A percentile compares a stretch with the other conserved stretches of the same genome.
These are phyloP conservation scores for Rhodosporidiobolus odoratus DNA, from an alignment of 768 basidiomycete genomes.

Conservation along the genomic window DNA sequence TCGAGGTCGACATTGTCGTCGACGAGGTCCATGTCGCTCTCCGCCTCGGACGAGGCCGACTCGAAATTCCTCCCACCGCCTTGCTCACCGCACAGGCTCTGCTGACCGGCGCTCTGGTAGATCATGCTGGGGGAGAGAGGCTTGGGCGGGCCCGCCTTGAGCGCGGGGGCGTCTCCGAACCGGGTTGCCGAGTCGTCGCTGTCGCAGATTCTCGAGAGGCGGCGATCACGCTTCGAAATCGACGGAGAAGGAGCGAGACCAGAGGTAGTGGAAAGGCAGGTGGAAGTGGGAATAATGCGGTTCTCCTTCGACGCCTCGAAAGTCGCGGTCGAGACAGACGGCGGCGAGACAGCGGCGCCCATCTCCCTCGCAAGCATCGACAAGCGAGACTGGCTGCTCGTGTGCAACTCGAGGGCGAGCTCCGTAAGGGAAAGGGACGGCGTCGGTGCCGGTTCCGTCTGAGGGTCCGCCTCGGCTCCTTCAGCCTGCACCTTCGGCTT, in stretches of 20 bases:
- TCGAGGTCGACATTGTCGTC: constrained; percentile 17
- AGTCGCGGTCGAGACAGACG: background rate
- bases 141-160: background rate
- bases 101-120: background rate
- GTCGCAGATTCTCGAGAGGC: constrained; percentile 16
- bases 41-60: background rate
- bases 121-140: background rate
- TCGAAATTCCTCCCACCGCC: background rate
- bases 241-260: background rate
- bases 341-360: constrained; percentile 4
- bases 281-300: background rate
- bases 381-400: constrained; percentile 6
- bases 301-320: constrained; percentile 16
- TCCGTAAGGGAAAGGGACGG: constrained; percentile 4
- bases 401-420: constrained; percentile 27
- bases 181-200: constrained; percentile 8
- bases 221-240: background rate
- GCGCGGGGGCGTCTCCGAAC: constrained; percentile 14
- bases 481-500: too few species aligned
- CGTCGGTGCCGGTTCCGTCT: background rate
- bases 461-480: background rate
- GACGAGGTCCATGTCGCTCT: background rate
- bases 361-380: constrained; percentile 27
- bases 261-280: background rate
- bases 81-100: background rate